A percentile compares a stretch with the other conserved stretches of the same genome.
These are phyloP conservation scores for Ophiostoma piceae DNA, from an alignment of 2,329 filamentous ascomycete genomes.

Conservation along the genomic window DNA sequence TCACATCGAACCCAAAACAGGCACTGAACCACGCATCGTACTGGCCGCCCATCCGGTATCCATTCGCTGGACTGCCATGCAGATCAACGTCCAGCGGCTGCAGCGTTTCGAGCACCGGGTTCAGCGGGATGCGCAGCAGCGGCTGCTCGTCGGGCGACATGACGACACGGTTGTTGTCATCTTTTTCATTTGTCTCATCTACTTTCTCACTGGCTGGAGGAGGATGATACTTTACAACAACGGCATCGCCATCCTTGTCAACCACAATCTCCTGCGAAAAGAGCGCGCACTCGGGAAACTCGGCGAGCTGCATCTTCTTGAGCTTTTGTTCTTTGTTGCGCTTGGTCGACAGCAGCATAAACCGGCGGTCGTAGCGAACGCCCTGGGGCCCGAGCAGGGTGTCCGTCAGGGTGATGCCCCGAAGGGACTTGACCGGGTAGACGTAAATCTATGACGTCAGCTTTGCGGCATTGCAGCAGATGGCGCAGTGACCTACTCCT, in stretches of 20 bases:
- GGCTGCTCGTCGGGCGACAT: slow-evolving; percentile 22
- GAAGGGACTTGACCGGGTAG: slow-evolving; percentile 70
- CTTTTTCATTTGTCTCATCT: slow-evolving; percentile 18
- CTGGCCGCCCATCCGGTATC: slow-evolving; percentile 56
- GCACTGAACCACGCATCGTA: slow-evolving; percentile 63
- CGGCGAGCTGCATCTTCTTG: slow-evolving; percentile 55
- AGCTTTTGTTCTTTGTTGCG: slow-evolving; percentile 37
- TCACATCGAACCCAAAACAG: slow-evolving; percentile 57
- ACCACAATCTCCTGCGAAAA: slow-evolving; percentile 55
- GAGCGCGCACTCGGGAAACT: slow-evolving; percentile 55
- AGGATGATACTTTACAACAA: slow-evolving; percentile 42
- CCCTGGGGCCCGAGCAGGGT: slow-evolving; percentile 57
- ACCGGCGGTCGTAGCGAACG: slow-evolving; percentile 60
- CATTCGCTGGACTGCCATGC: slow-evolving; percentile 53
- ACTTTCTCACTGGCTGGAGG: background rate
- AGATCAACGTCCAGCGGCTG: slow-evolving; percentile 50
- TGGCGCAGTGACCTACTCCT: slow-evolving; percentile 9
- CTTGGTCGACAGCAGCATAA: slow-evolving; percentile 59
- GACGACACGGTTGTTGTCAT: slow-evolving; percentile 9
- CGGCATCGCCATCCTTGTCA: slow-evolving; percentile 22
- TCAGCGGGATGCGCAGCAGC: slow-evolving; percentile 45
- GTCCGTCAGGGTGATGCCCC: slow-evolving; percentile 50
- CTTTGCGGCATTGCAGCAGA: background rate
- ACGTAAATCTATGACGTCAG: slow-evolving; percentile 53
- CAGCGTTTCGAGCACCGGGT: slow-evolving; percentile 45